Evolutionary conservation across 306 rosid species (phyloP).

Genomic region (Argentina anserina): DNA sequence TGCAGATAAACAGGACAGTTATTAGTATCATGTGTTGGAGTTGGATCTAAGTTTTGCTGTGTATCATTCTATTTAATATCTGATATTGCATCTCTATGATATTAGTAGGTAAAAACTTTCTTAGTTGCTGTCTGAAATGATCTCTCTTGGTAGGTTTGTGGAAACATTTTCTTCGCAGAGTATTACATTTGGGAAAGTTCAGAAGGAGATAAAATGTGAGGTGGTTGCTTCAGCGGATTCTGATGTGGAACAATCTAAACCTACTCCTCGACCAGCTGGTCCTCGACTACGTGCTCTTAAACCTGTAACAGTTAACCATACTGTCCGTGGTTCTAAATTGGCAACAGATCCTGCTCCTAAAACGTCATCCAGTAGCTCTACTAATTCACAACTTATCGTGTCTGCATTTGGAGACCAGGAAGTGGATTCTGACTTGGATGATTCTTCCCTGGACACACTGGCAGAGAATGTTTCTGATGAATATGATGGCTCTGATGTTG

Average conservation of each 20-base stretch:
- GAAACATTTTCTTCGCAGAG: constrained; percentile 53
- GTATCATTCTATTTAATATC: not conserved
- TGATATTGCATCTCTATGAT: not conserved
- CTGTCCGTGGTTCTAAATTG: not conserved
- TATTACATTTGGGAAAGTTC: constrained; percentile 64
- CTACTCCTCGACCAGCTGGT: constrained; percentile 20
- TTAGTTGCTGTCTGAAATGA: constrained; percentile 10
- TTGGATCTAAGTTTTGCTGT: not conserved
- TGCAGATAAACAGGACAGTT: no score
- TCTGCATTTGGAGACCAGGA: constrained; percentile 23
- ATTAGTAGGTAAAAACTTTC: not conserved
- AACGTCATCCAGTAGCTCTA: not conserved
- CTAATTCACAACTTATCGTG: constrained; percentile 11
- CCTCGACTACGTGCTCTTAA: constrained; percentile 4
- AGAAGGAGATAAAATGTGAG: constrained; percentile 78
- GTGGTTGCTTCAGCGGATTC: constrained; percentile 38
- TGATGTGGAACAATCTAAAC: constrained; percentile 13
- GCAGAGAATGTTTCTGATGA: constrained; percentile 38
- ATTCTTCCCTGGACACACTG: constrained; percentile 20
- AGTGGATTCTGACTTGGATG: constrained; percentile 18
- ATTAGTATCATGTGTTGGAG: not conserved
- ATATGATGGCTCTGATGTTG: constrained; percentile 29
- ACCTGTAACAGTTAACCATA: not conserved
- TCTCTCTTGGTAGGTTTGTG: constrained; percentile 47
- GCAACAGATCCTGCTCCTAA: constrained; percentile 11